Evolutionary conservation across 164 flowering plant genomes (phyloP).

Genomic region (Tetrastigma voinierianum): DNA sequence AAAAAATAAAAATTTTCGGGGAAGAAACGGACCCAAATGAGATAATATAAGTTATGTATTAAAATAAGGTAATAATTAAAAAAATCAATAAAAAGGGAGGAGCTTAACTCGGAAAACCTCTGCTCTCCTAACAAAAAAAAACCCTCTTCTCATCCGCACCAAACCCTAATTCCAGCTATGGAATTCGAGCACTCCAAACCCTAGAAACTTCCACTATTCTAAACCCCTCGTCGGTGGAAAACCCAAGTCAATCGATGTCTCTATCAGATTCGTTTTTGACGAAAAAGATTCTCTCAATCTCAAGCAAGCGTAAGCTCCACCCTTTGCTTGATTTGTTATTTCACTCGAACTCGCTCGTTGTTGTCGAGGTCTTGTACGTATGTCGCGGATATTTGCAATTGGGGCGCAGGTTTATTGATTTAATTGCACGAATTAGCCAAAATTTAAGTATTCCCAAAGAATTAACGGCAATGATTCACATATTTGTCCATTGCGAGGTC

Average conservation of each 20-base stretch:
- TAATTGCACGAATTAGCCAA: slow-evolving; percentile 20
- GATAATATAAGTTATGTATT: no score
- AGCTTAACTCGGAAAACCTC: not conserved
- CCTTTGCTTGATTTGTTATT: slow-evolving; percentile 16
- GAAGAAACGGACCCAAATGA: no score
- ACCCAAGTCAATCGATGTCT: no score
- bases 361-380: slow-evolving; percentile 44
- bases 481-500: slow-evolving; percentile 43
- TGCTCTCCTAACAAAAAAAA: not conserved
- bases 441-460: slow-evolving; percentile 54
- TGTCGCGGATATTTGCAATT: slow-evolving; percentile 43
- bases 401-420: slow-evolving; percentile 59
- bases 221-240: no score
- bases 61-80: no score
- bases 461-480: slow-evolving; percentile 61
- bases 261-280: slow-evolving; percentile 27
- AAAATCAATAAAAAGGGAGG: no score
- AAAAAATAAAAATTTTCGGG: no score
- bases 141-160: no score
- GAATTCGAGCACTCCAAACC: no score
- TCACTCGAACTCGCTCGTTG: slow-evolving; percentile 36
- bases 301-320: slow-evolving; percentile 30
- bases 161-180: no score
- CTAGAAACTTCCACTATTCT: no score
- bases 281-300: slow-evolving; percentile 46